These are phyloP conservation scores for Parastagonospora avenae DNA, from an alignment of 2,329 filamentous ascomycete species.

Conservation along the genomic window DNA sequence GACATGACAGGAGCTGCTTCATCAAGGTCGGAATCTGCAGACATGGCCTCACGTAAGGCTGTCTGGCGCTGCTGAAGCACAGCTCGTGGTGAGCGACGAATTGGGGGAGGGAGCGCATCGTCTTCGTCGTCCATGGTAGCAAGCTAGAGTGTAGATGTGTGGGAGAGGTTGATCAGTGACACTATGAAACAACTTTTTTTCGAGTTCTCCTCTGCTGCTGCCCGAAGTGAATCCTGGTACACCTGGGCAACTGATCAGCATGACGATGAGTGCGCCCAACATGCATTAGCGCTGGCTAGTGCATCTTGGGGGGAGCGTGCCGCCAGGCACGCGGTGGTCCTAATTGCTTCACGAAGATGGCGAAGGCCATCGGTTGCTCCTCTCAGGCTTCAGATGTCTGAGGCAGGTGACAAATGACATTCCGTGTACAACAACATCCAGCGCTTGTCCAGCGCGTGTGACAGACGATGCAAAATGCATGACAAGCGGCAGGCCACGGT, in stretches of 20 bases:
- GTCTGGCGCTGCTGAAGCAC: conserved; percentile 15
- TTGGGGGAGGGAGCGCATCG: conserved; percentile 17
- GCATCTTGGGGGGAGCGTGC: not conserved
- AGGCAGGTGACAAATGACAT: too few species aligned
- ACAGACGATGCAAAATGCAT: too few species aligned
- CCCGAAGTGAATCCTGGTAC: not conserved
- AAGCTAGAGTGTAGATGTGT: not conserved
- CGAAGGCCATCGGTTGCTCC: not conserved
- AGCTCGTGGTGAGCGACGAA: conserved; percentile 27
- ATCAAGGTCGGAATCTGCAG: conserved; percentile 15
- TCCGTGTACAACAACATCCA: too few species aligned
- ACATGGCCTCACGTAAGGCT: conserved; percentile 7
- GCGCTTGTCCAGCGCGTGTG: too few species aligned
- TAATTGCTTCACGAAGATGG: not conserved
- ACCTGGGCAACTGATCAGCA: conserved; percentile 1
- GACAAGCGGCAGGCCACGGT: not conserved
- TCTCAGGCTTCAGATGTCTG: too few species aligned
- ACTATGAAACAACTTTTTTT: not conserved
- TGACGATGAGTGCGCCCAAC: conserved; percentile 4
- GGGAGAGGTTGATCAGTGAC: not conserved
- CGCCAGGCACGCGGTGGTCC: not conserved
- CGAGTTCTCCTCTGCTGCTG: not conserved
- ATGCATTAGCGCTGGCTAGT: conserved; percentile 4
- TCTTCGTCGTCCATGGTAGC: conserved; percentile 20
- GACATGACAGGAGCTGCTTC: conserved; percentile 24